Percentiles rank a stretch among this genome's conserved stretches.
Conservation (phyloP, 2,329 filamentous ascomycete species). For the Exophiala phaeomuriformis region DNA sequence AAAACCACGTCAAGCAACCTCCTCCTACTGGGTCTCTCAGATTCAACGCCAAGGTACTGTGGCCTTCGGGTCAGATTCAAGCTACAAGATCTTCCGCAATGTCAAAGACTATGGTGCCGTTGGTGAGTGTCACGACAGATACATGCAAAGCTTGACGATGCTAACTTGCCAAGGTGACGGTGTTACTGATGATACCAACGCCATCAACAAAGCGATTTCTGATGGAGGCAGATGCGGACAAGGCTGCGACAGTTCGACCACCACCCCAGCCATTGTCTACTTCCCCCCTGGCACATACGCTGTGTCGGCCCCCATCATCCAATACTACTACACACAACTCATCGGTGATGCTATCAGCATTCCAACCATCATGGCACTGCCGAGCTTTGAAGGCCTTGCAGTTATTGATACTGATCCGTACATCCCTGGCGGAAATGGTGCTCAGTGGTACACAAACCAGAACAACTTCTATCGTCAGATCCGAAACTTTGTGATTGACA, state of each 20-base stretch:
- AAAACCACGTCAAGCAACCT: conserved; percentile 14
- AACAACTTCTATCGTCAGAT: conserved; percentile 78
- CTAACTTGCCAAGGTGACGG: conserved; percentile 50
- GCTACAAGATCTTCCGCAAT: conserved; percentile 69
- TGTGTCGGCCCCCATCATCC: conserved; percentile 69
- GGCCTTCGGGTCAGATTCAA: conserved; percentile 44
- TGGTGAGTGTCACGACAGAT: conserved; percentile 46
- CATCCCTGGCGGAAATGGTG: conserved; percentile 47
- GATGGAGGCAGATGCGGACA: conserved; percentile 72
- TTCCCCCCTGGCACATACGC: conserved; percentile 84
- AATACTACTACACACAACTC: conserved; percentile 90
- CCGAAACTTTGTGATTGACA: conserved; percentile 73
- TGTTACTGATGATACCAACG: conserved; percentile 71
- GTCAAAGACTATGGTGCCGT: conserved; percentile 68
- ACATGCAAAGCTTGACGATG: conserved; percentile 9
- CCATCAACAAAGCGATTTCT: conserved; percentile 77
- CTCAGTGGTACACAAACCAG: conserved; percentile 73
- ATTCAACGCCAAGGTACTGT: conserved; percentile 63
- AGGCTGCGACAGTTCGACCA: conserved; percentile 75
- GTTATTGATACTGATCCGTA: conserved; percentile 88
- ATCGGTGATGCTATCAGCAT: conserved; percentile 68
- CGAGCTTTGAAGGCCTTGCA: conserved; percentile 73
- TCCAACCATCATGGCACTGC: conserved; percentile 67
- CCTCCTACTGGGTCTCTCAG: conserved; percentile 61
- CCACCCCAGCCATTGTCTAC: conserved; percentile 80